A percentile compares a stretch with the other conserved stretches of the same genome.
Conservation (phyloP, 1,284 basidiomycete genomes). For the Cerrena zonata region DNA sequence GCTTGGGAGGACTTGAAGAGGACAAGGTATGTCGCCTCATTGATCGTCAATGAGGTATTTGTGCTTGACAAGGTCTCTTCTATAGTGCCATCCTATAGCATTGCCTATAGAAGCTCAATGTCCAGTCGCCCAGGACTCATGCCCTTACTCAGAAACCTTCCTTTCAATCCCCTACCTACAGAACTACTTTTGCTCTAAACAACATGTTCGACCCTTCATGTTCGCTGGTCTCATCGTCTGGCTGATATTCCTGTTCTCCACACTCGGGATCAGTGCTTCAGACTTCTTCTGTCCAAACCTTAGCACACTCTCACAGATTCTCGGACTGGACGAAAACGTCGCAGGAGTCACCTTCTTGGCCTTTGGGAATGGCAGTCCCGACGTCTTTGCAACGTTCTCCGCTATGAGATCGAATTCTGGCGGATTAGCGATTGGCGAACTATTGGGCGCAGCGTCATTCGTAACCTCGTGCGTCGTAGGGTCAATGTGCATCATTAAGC, state of each 20-base stretch:
- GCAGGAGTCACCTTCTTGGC: conserved; percentile 91
- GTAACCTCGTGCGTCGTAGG: conserved; percentile 94
- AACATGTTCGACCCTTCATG: conserved; percentile 46
- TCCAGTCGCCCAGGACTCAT: conserved; percentile 48
- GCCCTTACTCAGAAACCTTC: conserved; percentile 54
- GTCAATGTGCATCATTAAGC: conserved; percentile 91
- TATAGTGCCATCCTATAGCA: conserved; percentile 57
- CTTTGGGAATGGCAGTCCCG: conserved; percentile 89
- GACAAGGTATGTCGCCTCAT: background rate
- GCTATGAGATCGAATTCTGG: conserved; percentile 85
- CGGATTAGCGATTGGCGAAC: conserved; percentile 87
- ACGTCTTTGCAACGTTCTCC: conserved; percentile 91
- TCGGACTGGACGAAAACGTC: conserved; percentile 84
- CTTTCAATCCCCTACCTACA: conserved; percentile 66
- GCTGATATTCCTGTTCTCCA: conserved; percentile 81
- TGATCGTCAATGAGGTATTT: background rate
- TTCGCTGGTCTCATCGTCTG: conserved; percentile 66
- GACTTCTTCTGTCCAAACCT: conserved; percentile 96
- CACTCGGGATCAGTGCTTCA: conserved; percentile 85
- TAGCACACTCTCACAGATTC: conserved; percentile 73
- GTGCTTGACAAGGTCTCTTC: background rate
- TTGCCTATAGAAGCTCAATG: conserved; percentile 58
- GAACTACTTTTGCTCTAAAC: conserved; percentile 61
- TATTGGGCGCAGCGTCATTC: conserved; percentile 92
- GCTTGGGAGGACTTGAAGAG: background rate